Percentiles rank a stretch among this genome's conserved stretches.
Conservation (phyloP, 2,329 filamentous ascomycete species). For the Exophiala alcalophila region DNA sequence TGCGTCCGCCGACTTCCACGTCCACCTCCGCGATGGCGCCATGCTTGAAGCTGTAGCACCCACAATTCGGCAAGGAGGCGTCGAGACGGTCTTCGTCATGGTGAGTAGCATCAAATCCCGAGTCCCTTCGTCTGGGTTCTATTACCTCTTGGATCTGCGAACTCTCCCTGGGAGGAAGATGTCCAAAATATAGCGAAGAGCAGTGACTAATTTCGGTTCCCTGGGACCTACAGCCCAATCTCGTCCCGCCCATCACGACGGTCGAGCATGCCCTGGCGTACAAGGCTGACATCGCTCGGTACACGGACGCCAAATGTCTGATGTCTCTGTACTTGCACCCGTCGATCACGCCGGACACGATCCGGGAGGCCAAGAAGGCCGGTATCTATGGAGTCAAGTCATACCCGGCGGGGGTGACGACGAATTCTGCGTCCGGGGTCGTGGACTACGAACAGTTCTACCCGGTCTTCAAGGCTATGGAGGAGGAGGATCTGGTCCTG, state of each 20-base stretch:
- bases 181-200: too few species aligned
- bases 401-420: slow-evolving; percentile 49
- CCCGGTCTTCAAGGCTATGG: slow-evolving; percentile 82
- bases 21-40: slow-evolving; percentile 52
- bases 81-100: slow-evolving; percentile 61
- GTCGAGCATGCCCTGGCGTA: slow-evolving; percentile 65
- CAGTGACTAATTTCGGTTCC: slow-evolving; percentile 27
- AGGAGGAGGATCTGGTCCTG: slow-evolving; percentile 74
- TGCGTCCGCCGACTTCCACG: slow-evolving; percentile 34
- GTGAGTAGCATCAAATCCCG: slow-evolving; percentile 33
- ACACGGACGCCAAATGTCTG: slow-evolving; percentile 58
- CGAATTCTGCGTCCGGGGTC: slow-evolving; percentile 54
- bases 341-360: slow-evolving; percentile 64
- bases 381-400: slow-evolving; percentile 62
- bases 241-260: slow-evolving; percentile 61
- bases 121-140: not conserved
- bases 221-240: slow-evolving; percentile 60
- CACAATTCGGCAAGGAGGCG: slow-evolving; percentile 59
- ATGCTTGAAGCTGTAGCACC: slow-evolving; percentile 48
- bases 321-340: slow-evolving; percentile 71
- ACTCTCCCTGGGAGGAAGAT: too few species aligned
- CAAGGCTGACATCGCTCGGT: slow-evolving; percentile 40
- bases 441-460: slow-evolving; percentile 46
- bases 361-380: slow-evolving; percentile 68
- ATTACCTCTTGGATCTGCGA: too few species aligned